A percentile compares a stretch with the other conserved stretches of the same genome.
These are phyloP conservation scores for Tylopilus balloui DNA, from an alignment of 768 basidiomycete genomes.

Conservation along the genomic window DNA sequence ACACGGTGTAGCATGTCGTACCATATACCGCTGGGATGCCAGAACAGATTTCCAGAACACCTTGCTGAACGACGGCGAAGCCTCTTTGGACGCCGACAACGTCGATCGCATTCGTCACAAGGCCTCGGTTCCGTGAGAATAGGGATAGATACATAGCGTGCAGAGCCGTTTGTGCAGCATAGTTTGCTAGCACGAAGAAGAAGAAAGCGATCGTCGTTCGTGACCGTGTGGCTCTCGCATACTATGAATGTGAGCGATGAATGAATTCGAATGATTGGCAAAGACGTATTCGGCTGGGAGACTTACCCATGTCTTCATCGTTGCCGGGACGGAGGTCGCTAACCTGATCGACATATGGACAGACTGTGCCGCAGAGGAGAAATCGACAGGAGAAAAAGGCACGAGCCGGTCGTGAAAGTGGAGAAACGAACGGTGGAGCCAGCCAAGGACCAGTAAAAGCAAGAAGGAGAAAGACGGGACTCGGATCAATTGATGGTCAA, in stretches of 20 bases:
- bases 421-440: neutral
- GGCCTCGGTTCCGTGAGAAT: conserved; percentile 34
- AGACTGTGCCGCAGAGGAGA: neutral
- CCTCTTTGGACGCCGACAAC: conserved; percentile 24
- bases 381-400: neutral
- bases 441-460: neutral
- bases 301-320: conserved; percentile 15
- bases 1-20: conserved; percentile 20
- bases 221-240: conserved; percentile 45
- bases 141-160: conserved; percentile 37
- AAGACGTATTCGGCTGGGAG: neutral
- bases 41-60: conserved; percentile 34
- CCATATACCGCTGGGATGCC: conserved; percentile 33
- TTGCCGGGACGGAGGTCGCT: neutral
- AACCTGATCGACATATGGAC: neutral
- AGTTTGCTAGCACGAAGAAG: conserved; percentile 41
- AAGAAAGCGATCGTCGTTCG: conserved; percentile 47
- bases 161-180: conserved; percentile 37
- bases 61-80: conserved; percentile 19
- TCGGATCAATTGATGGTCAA: neutral
- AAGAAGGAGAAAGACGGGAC: neutral
- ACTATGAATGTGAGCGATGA: conserved; percentile 28
- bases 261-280: neutral
- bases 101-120: conserved; percentile 33
- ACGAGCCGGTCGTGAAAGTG: conserved; percentile 16